Base-by-base conservation (phyloP, 805 yeast genomes). In the Blastobotrys robertii region DNA sequence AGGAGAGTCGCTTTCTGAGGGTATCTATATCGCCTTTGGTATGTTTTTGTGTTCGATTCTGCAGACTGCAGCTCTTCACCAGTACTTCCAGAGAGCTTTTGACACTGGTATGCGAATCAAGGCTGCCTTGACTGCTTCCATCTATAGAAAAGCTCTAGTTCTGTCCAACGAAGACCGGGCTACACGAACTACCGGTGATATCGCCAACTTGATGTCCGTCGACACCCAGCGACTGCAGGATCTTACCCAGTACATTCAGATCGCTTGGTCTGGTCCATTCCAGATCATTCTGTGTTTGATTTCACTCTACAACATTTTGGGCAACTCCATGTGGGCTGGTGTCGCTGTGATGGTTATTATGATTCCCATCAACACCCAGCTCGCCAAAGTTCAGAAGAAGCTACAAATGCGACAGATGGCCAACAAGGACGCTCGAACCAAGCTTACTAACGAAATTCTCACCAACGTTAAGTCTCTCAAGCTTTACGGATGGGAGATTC, bases 311-410 rank as follows among this genome's bases (percentile, higher is more conserved):
- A 72, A 74, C 3, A 64, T 88, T 37, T 63, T 88, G 44, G 96
- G 96, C 31, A 76, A 79, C 46, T 75, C 92, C n/a, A 86, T 86
- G 94, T 85, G 94, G 94, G 77, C 88, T 33, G 96, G 95, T 62
- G 92, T 88, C 15, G 56, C 73, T 16, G 74, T 87, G 44, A 77
- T 88, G 76, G 57, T 79, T 2, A 55, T 86, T 28, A 78, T 86
- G 74, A 77, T 87, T 50, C 95, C 96, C 4, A 56, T 85, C 39
- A 87, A 88, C 57, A 79, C 84, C 2, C 57, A 68, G 15, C 67
- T 88, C 50, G 82, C 87, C 48, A 72, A 74, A 53, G 64, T 65
- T 44, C 59, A 54, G 34, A 87, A 81, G 61, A 84, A 81, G 63
- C 66, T 58, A n/a, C 25, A 19, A 19, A 65, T 86, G 49, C 95